Base-by-base conservation (phyloP, 805 yeast species). In the Aciculoconidium aculeatum region DNA sequence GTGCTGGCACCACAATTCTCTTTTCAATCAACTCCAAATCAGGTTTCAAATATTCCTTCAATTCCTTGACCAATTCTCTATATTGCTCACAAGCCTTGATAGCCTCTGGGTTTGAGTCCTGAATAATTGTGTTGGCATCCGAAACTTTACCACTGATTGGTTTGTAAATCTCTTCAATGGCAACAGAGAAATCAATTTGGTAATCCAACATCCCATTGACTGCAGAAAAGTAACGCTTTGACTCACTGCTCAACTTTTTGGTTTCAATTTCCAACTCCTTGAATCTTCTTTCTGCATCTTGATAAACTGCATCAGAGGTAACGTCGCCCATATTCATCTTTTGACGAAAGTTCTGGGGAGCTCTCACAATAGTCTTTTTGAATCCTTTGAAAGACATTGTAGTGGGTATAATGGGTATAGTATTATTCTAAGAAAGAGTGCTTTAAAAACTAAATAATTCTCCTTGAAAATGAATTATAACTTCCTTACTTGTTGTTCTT, bases 61-160 rank as follows among this genome's bases (percentile, higher is more conserved):
- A 65, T 37, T 88, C 96, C 28, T 75, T 72, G 20, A 92, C 96
- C 32, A 87, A 80, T 23, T 73, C 94, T 34, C 94, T 70, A 58
- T 88, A 92, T 53, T 82, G 94, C 50, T 83, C 95, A 47, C 94
- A 76, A 1, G 98, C 98, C 48, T 82, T 78, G 42, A 92, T 86
- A 44, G 97, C 98, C 30, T 92, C 94, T 3, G 96, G 96, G 50
- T 88, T 88, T 44, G 94, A 96, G 53, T 92, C 98, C 0, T 88
- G 88, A 26, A 76, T 72, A 2, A 85, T 58, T 6, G 92, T 75
- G 49, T 79, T 83, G 6, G 96, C 96, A 53, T 92, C 97, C 10
- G 92, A 77, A 52, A 83, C 66, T 38, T 87, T 77, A 23, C 98
- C 98, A 32, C 92, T 78, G 37, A 92, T 92, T 1, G 98, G 98